Conservation (phyloP, 371 early-diverging fungal species). For the Dichotomocladium elegans region DNA sequence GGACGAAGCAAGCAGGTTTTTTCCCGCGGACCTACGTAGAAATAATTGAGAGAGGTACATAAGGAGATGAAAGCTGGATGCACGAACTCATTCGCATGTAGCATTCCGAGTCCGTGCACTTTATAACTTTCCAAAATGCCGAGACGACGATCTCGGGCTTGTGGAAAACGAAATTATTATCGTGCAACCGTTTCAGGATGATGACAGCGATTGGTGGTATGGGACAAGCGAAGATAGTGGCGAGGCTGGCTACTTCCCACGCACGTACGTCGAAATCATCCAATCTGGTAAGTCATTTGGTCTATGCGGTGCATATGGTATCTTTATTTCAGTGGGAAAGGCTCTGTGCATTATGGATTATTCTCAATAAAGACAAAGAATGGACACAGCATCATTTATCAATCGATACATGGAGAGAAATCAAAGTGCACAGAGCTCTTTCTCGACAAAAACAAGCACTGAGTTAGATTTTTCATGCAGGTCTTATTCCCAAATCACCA, state of each 20-base stretch:
- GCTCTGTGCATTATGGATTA: too few species aligned
- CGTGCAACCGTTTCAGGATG: constrained; percentile 50
- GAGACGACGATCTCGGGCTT: constrained; percentile 45
- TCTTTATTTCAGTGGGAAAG: too few species aligned
- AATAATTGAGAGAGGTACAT: constrained; percentile 39
- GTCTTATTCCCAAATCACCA: too few species aligned
- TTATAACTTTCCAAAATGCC: constrained; percentile 33
- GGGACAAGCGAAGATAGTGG: constrained; percentile 36
- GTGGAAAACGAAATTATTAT: constrained; percentile 38
- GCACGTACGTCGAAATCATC: constrained; percentile 35
- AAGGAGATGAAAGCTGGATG: neutral
- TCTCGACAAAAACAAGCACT: too few species aligned
- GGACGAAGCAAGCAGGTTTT: constrained; percentile 31
- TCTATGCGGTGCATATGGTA: too few species aligned
- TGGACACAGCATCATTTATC: too few species aligned
- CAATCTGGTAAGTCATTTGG: constrained; percentile 25
- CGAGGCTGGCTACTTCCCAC: constrained; percentile 39
- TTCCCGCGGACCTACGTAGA: constrained; percentile 47
- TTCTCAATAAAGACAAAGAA: too few species aligned
- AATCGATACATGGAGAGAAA: too few species aligned
- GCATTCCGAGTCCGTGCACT: constrained; percentile 45
- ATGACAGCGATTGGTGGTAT: constrained; percentile 45
- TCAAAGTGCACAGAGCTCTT: too few species aligned
- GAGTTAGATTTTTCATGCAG: too few species aligned
- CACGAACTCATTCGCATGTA: constrained; percentile 1